phyloP scores from a whole-genome alignment of 306 rosid genomes.

The Corylus avellana region DNA sequence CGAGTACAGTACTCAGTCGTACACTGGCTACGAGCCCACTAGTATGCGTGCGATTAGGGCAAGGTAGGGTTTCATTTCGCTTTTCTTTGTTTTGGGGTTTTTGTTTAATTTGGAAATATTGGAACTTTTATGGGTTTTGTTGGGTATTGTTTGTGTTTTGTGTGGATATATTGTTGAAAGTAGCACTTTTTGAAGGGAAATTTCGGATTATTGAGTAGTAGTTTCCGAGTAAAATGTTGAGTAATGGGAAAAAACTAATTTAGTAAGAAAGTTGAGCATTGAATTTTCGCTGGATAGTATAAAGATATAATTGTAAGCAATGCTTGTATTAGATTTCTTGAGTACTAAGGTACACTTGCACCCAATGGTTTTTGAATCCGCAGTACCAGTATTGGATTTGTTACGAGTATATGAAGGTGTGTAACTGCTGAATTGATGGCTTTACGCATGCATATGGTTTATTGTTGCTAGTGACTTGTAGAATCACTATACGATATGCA shows the following conservation, averaged over 20 bases:
- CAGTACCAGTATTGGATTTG: neutral
- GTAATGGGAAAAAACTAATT: neutral
- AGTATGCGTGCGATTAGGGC: slow-evolving; percentile 99
- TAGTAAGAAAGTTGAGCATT: neutral
- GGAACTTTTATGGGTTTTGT: slow-evolving; percentile 1
- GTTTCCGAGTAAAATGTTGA: neutral
- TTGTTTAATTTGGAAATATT: neutral
- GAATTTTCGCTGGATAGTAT: neutral
- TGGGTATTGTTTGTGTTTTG: neutral
- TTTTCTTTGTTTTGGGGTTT: neutral
- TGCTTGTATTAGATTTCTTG: neutral
- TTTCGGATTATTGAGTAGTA: too few relatives aligned
- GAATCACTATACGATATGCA: neutral
- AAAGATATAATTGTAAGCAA: neutral
- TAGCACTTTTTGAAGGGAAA: too few relatives aligned
- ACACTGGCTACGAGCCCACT: slow-evolving; percentile 97
- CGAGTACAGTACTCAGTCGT: slow-evolving; percentile 95
- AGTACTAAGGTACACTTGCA: neutral
- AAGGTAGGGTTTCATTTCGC: slow-evolving; percentile 43
- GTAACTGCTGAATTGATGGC: neutral
- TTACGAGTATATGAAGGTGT: neutral
- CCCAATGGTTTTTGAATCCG: neutral
- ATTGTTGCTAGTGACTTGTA: neutral
- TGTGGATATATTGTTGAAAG: too few relatives aligned
- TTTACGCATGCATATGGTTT: neutral